Percentiles rank a stretch among this genome's conserved stretches.
phyloP scores from a whole-genome alignment of 1,284 basidiomycete species.

The Boletellus sp. region DNA sequence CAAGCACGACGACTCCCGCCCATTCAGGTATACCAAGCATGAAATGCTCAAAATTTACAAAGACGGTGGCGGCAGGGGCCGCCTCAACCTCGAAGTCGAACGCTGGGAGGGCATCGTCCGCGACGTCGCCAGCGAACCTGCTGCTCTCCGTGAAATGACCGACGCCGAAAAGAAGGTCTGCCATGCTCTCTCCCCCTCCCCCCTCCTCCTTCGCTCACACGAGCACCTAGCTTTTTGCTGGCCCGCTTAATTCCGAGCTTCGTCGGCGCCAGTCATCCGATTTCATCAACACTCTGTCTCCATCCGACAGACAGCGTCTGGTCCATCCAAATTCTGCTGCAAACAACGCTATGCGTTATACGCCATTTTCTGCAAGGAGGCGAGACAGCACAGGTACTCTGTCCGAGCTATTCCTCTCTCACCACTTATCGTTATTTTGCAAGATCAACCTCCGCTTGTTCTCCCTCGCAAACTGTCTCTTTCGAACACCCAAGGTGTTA shows the following conservation, averaged over 20 bases:
- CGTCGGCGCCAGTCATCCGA: slow-evolving; percentile 78
- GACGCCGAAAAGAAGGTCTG: slow-evolving; percentile 88
- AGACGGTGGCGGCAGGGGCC: slow-evolving; percentile 69
- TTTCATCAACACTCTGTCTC: slow-evolving; percentile 55
- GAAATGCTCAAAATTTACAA: slow-evolving; percentile 83
- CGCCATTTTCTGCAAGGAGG: slow-evolving; percentile 53
- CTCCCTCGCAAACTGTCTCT: slow-evolving; percentile 69
- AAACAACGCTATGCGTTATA: slow-evolving; percentile 62
- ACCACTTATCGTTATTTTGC: slow-evolving; percentile 13
- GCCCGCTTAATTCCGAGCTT: slow-evolving; percentile 74
- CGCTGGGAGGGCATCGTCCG: slow-evolving; percentile 83
- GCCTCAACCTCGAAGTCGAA: slow-evolving; percentile 81
- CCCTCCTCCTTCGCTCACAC: slow-evolving; percentile 25
- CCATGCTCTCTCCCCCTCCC: slow-evolving; percentile 1
- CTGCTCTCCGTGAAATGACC: slow-evolving; percentile 71
- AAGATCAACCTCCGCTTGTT: slow-evolving; percentile 46
- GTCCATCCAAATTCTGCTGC: slow-evolving; percentile 45
- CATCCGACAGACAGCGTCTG: slow-evolving; percentile 57
- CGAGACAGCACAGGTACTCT: slow-evolving; percentile 62
- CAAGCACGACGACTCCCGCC: slow-evolving; percentile 60
- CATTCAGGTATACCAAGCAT: slow-evolving; percentile 84
- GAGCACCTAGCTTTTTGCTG: slow-evolving; percentile 59
- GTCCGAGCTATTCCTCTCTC: background rate
- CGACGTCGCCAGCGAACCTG: slow-evolving; percentile 69
- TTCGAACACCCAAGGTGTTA: slow-evolving; percentile 52